Conservation (phyloP, 805 yeast species). For the Metschnikowia sp. region DNA sequence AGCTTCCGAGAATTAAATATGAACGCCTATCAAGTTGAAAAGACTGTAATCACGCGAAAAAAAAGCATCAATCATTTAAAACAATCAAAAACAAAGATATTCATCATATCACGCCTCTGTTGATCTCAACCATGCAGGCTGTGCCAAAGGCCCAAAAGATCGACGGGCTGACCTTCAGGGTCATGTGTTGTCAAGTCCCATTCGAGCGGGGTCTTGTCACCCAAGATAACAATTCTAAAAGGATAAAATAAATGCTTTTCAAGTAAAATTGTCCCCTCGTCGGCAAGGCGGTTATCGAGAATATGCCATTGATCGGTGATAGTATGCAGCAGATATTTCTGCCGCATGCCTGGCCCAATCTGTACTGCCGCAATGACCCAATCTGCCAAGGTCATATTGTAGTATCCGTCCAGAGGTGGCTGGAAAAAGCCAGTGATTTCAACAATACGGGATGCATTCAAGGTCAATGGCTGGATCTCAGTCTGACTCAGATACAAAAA, state of each 20-base stretch:
- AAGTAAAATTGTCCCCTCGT: background rate
- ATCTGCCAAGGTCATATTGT: background rate
- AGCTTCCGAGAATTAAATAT: too few relatives aligned
- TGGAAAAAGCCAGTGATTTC: background rate
- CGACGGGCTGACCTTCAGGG: background rate
- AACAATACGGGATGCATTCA: background rate
- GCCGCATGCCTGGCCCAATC: background rate
- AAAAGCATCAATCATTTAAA: too few relatives aligned
- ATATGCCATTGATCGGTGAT: background rate
- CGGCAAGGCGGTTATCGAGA: background rate
- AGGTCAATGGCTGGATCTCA: background rate
- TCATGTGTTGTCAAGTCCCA: background rate
- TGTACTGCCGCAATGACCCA: background rate
- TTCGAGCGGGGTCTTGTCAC: background rate
- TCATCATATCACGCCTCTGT: background rate
- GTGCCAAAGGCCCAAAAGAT: background rate
- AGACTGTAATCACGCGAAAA: too few relatives aligned
- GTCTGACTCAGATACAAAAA: background rate
- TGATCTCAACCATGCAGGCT: background rate
- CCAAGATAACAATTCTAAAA: background rate
- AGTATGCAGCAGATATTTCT: background rate
- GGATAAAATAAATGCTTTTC: background rate
- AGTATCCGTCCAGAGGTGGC: background rate
- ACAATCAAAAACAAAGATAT: too few relatives aligned
- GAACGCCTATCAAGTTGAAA: too few relatives aligned